phyloP scores from a whole-genome alignment of 257 asterid species.

The Ajuga chamaepitys region DNA sequence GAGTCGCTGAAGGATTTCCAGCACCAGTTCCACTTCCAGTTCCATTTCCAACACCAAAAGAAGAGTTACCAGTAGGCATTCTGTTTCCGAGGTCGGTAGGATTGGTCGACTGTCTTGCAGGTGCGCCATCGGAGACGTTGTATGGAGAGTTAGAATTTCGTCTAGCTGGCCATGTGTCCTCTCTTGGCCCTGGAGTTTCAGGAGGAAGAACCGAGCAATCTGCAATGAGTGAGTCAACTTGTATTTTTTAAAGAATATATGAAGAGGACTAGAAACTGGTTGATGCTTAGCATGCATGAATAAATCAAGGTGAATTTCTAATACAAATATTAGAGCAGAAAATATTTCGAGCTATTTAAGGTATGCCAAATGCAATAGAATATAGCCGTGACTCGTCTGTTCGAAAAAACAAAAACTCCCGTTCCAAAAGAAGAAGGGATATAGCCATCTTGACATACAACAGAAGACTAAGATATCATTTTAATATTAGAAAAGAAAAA shows the following conservation, averaged over 20 bases:
- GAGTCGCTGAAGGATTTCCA: conserved; percentile 71
- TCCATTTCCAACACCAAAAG: conserved; percentile 46
- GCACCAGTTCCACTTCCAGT: conserved; percentile 48
- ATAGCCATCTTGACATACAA: too few relatives aligned
- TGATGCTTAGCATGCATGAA: background rate
- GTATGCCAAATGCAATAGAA: too few relatives aligned
- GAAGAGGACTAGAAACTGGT: background rate
- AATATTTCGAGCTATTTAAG: too few relatives aligned
- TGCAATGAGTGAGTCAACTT: conserved; percentile 67
- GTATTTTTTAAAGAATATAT: conserved; percentile 31
- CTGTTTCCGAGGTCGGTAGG: conserved; percentile 60
- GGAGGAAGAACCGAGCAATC: conserved; percentile 90
- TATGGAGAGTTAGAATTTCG: conserved; percentile 64
- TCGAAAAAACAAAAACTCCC: too few relatives aligned
- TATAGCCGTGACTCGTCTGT: too few relatives aligned
- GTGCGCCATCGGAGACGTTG: conserved; percentile 59
- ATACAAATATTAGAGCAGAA: background rate
- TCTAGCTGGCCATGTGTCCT: conserved; percentile 71
- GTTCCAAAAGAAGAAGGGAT: too few relatives aligned
- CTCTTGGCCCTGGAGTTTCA: conserved; percentile 97
- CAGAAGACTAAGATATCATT: too few relatives aligned
- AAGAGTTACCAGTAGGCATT: conserved; percentile 39
- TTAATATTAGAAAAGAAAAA: too few relatives aligned
- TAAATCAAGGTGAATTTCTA: background rate
- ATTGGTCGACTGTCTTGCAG: conserved; percentile 41